Base-by-base conservation (phyloP, 306 rosid genomes). In the Boehmeria nivea region DNA sequence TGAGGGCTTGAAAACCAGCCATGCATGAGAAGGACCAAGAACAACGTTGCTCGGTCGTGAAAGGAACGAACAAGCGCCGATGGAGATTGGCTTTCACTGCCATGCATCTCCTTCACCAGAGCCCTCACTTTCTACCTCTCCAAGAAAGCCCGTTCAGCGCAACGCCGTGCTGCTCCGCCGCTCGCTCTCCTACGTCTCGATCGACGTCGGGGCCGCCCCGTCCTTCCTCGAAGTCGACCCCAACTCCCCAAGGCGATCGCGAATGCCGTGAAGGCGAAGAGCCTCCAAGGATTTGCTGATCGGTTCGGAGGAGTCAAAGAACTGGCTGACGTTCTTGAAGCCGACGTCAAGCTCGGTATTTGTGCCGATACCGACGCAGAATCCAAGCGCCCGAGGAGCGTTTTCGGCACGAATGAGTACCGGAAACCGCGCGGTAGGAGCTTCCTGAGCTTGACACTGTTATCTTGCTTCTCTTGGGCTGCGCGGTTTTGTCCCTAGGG, bases 41-140 rank as follows among this genome's bases (percentile, higher is more conserved):
- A n/a, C n/a, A 39, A 14, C 4, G 25, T 24, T n/a, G 33, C 16
- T 9, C 16, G 11, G 15, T 10, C 48, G 2, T 5, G 10, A 16
- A 15, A 20, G 18, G 6, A 42, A 26, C 23, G 31, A 14, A 23
- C 40, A 25, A 26, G 15, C 52, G 51, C 17, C 47, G 52, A 45
- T 59, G 64, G 64, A 12, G 64, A 38, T 44, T 43, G 42, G 64
- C 53, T 12, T 27, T 59, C 42, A 43, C 64, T 3, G 64, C 15
- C n/a, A n/a, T n/a, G n/a, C 53, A 59, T 59, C 42, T 59, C 38
- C 52, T 59, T 59, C 53, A 59, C 52, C 21, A 59, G 42, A 23
- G 40, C 36, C 22, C 62, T 57, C 8, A 13, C 11, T 26, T 8
- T 15, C 25, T 6, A 3, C 10, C 61, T 56, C n/a, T 8, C 48